Conservation (phyloP, 495 filamentous ascomycete genomes). For the Penicillium diatomitis region DNA sequence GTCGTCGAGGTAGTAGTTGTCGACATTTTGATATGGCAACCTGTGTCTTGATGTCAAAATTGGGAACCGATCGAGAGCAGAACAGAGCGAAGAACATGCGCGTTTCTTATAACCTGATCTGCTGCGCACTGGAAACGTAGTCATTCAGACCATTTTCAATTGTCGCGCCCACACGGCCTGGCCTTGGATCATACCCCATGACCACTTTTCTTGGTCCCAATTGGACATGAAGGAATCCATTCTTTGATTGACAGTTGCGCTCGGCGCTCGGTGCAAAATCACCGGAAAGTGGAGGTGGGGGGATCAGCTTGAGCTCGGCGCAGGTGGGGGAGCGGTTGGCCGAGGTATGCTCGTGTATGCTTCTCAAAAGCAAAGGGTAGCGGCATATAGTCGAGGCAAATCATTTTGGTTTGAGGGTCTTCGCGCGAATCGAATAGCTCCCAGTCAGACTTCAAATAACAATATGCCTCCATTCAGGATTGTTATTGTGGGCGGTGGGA, state of each 20-base stretch:
- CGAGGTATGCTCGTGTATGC: background rate
- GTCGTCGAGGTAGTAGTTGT: constrained; percentile 8
- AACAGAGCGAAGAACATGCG: too few species aligned
- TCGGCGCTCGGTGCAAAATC: background rate
- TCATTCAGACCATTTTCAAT: too few species aligned
- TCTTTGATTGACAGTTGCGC: too few species aligned
- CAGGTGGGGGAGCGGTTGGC: background rate
- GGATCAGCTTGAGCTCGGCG: background rate
- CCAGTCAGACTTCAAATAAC: background rate
- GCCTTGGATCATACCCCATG: too few species aligned
- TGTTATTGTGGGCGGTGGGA: constrained; percentile 12
- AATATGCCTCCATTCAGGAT: constrained; percentile 9
- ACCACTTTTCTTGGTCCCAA: background rate
- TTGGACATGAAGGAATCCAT: background rate
- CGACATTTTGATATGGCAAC: background rate
- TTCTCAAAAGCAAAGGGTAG: background rate
- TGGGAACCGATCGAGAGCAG: too few species aligned
- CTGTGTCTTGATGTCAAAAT: too few species aligned
- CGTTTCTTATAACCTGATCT: too few species aligned
- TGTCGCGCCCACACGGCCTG: too few species aligned
- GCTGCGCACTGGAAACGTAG: too few species aligned
- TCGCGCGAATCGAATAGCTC: too few species aligned
- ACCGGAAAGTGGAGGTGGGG: constrained; percentile 8
- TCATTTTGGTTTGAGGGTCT: too few species aligned
- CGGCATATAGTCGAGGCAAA: background rate